Evolutionary conservation across 495 filamentous ascomycete genomes (phyloP).

Genomic region (Aspergillus egyptiacus): DNA sequence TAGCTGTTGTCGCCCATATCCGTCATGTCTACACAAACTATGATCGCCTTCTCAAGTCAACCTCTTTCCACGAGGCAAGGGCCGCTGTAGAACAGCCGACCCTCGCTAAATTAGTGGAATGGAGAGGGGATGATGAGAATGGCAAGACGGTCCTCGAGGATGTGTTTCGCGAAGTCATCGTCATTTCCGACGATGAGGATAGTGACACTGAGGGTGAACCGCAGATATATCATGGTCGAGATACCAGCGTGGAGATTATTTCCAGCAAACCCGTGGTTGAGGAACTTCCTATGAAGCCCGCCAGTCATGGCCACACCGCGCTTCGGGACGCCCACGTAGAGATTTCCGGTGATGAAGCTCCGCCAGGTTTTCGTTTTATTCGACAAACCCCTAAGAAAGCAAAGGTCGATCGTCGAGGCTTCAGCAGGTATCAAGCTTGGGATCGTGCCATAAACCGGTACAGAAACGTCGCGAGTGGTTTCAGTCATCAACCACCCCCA

Average conservation of each 20-base stretch:
- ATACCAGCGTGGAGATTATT: conserved; percentile 35
- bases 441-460: conserved; percentile 40
- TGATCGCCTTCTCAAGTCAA: conserved; percentile 64
- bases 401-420: conserved; percentile 40
- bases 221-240: conserved; percentile 19
- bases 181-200: conserved; percentile 75
- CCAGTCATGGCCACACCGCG: conserved; percentile 18
- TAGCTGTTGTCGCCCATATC: conserved; percentile 82
- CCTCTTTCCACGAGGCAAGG: conserved; percentile 62
- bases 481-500: conserved; percentile 19
- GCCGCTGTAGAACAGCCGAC: conserved; percentile 62
- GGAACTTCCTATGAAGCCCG: conserved; percentile 29
- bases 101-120: conserved; percentile 69
- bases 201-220: conserved; percentile 46
- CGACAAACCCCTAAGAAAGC: conserved; percentile 22
- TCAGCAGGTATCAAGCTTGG: conserved; percentile 46
- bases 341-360: conserved; percentile 32
- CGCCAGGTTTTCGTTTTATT: conserved; percentile 34
- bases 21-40: conserved; percentile 83
- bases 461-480: conserved; percentile 23
- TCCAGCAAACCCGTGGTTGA: conserved; percentile 31
- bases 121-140: conserved; percentile 81
- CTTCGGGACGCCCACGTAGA: conserved; percentile 22
- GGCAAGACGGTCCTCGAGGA: conserved; percentile 71
- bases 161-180: conserved; percentile 72